Percentiles rank a stretch among this genome's conserved stretches.
Conservation (phyloP, 2,329 filamentous ascomycete species). For the Canariomyces notabilis region DNA sequence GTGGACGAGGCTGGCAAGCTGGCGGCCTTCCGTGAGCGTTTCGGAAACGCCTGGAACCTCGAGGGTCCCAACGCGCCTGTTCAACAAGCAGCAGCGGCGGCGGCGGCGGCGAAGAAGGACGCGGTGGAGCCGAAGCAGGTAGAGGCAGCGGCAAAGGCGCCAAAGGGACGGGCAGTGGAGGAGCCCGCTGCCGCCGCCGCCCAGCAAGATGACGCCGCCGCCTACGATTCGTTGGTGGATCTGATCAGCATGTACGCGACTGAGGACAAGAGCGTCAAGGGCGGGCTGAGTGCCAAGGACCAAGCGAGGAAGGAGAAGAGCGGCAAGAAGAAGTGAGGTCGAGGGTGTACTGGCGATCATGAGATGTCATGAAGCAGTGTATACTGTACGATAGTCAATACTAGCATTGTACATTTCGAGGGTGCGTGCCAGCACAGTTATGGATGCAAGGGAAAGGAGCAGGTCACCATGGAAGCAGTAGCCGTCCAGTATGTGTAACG, state of each 20-base stretch:
- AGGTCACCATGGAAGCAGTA: too few species aligned
- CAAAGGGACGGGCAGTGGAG: slow-evolving; percentile 19
- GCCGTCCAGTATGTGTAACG: too few species aligned
- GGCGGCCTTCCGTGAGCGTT: slow-evolving; percentile 77
- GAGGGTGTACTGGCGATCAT: not conserved
- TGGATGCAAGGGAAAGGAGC: too few species aligned
- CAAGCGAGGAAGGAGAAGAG: slow-evolving; percentile 32
- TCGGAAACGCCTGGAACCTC: slow-evolving; percentile 78
- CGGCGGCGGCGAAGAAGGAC: slow-evolving; percentile 12
- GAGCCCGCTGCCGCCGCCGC: slow-evolving; percentile 16
- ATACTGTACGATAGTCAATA: slow-evolving; percentile 14
- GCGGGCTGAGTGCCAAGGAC: slow-evolving; percentile 38
- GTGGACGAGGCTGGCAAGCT: slow-evolving; percentile 90
- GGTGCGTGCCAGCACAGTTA: too few species aligned
- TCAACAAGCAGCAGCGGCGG: slow-evolving; percentile 23
- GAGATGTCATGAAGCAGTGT: not conserved
- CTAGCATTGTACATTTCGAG: slow-evolving; percentile 8
- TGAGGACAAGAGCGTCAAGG: slow-evolving; percentile 35
- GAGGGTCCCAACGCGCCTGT: slow-evolving; percentile 28
- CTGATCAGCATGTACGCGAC: slow-evolving; percentile 47
- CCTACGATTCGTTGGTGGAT: slow-evolving; percentile 41
- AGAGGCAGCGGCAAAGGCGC: slow-evolving; percentile 19
- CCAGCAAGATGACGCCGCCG: slow-evolving; percentile 23
- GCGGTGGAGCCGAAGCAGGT: slow-evolving; percentile 26
- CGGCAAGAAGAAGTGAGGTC: slow-evolving; percentile 33